Conservation (phyloP, 768 basidiomycete species). For the Macrolepiota dolichaula region DNA sequence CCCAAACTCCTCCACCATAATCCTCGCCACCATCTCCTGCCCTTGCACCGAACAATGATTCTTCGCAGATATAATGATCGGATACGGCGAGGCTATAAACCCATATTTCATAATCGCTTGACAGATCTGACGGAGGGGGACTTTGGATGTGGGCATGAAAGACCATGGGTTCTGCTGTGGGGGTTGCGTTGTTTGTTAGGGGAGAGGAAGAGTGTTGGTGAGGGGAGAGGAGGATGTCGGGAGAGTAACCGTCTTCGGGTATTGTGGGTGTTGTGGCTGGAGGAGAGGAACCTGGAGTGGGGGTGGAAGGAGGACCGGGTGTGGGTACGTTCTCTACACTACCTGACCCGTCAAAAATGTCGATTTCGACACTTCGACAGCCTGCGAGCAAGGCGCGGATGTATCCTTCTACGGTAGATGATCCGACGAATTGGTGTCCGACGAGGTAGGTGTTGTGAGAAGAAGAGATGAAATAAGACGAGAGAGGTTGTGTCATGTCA, state of each 20-base stretch:
- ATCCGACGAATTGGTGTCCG: slow-evolving; percentile 82
- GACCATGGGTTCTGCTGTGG: slow-evolving; percentile 84
- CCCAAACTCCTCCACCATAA: slow-evolving; percentile 46
- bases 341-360: slow-evolving; percentile 33
- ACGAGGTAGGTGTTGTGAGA: slow-evolving; percentile 93
- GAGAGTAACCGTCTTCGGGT: background rate
- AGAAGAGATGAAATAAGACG: slow-evolving; percentile 88
- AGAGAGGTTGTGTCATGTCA: slow-evolving; percentile 87
- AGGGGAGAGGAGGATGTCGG: slow-evolving; percentile 61
- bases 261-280: too few relatives aligned
- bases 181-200: slow-evolving; percentile 14
- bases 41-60: slow-evolving; percentile 76
- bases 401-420: slow-evolving; percentile 86
- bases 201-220: too few relatives aligned
- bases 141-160: slow-evolving; percentile 92
- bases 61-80: slow-evolving; percentile 97
- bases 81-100: slow-evolving; percentile 91
- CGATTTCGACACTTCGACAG: slow-evolving; percentile 82
- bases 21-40: slow-evolving; percentile 46
- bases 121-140: slow-evolving; percentile 80
- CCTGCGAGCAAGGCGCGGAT: slow-evolving; percentile 85
- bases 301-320: slow-evolving; percentile 45
- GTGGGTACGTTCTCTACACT: slow-evolving; percentile 36
- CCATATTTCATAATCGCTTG: slow-evolving; percentile 88
- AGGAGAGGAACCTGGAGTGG: too few relatives aligned